Evolutionary conservation across 2,329 filamentous ascomycete genomes (phyloP), one percentile per base, ranked within the genome.

Genomic region (Fusarium tjaetaba): DNA sequence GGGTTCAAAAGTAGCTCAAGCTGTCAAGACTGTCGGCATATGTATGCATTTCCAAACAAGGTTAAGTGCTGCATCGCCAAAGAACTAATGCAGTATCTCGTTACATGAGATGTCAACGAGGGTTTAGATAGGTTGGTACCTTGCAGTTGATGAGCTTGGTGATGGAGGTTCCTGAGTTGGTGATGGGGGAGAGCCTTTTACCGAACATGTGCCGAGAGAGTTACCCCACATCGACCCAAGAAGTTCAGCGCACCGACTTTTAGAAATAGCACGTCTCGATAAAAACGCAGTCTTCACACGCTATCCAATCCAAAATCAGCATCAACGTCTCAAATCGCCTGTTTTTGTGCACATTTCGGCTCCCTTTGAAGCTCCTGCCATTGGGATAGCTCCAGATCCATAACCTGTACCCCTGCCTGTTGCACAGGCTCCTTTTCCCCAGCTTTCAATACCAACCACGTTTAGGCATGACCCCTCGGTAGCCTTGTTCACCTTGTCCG

Each of bases 391-490:
- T 69, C 59, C 65, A 42, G 52, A 38, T 58, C 38, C 39, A 66
- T 68, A 57, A 55, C 10, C 73, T 69, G 61, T 36, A 62, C 60
- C 49, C 61, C 51, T 68, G 55, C 60, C 67, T 53, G 41, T 51
- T 55, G 56, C 42, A 71, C 66, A 71, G 62, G 65, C 61, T 67
- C 66, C 65, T 53, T 59, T 60, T 62, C 49, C 60, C 72, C 72
- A 62, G 48, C 68, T 68, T 76, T 68, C 66, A 70, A 65, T 53
- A 67, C 66, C 60, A 58, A 70, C 45, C 41, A 59, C 52, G 66
- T 71, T 73, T 74, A 80, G 81, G 81, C 80, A 84, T 84, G 82
- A 82, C 81, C 80, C 78, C 78, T 78, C 80, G 80, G 81, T 84
- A 84, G 82, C 82, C 81, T 81, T 75, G 77, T 77, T 77, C 78